Evolutionary conservation across 2,329 filamentous ascomycete species (phyloP), one percentile per base, ranked within the genome.

Genomic region (Fusarium transvaalense): DNA sequence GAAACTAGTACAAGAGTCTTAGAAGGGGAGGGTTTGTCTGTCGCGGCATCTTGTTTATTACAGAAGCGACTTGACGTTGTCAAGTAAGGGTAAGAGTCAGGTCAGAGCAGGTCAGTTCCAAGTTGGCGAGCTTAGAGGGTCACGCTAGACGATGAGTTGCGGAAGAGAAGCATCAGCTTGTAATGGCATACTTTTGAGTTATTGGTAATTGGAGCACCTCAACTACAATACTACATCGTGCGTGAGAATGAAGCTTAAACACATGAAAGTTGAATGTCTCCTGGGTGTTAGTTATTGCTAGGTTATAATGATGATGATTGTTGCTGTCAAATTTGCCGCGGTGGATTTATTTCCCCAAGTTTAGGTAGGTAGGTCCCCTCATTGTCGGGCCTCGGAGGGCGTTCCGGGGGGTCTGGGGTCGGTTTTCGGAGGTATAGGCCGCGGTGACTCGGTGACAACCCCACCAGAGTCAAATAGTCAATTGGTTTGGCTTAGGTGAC

Each of bases 171-270:
- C 66, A 75, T 75, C 68, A 71, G 62, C 71, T 76, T 70, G 55
- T 74, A 74, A 76, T 75, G 71, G 74, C 72, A 76, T 76, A 71
- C 62, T 69, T 76, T 66, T 67, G 72, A 69, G 66, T 71, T 68
- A 65, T 68, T 42, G 58, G 59, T 69, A 68, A 51, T 69, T 48
- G 52, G 60, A 67, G 66, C 58, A 42, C 58, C 56, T 65, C 39
- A 32, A 66, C 64, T 67, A 71, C 61, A 55, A 66, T 58, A 29
- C 6, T 64, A 67, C 64, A 61, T 69, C 48, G 56, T 53, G 64
- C 55, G 64, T 56, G 54, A 69, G 66, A 69, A 66, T 63, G 56
- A 55, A 63, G 46, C 35, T 54, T 54, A 38, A 37, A 65, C 45
- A 65, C 39, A 34, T 46, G 31, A 31, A 38, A 25, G 25, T 29